Evolutionary conservation across 305 asterid genomes (phyloP).

Genomic region (Plantago lanceolata): DNA sequence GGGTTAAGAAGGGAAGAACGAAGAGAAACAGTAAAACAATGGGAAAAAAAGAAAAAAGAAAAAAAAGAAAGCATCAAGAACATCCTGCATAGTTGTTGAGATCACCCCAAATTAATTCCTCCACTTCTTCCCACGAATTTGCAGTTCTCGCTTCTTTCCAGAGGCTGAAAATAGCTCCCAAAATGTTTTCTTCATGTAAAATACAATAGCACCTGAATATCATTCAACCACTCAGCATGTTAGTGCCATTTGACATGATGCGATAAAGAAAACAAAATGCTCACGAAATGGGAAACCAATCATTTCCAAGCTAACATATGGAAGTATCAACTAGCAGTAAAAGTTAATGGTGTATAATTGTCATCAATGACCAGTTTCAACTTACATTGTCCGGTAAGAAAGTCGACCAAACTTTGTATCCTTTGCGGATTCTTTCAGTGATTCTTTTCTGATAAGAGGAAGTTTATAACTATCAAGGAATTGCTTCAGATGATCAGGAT

Average conservation of each 20-base stretch:
- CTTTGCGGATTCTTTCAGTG: constrained; percentile 27
- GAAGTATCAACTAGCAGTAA: constrained; percentile 5
- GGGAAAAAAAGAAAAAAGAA: no score
- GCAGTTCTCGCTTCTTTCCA: constrained; percentile 77
- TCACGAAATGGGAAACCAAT: not conserved
- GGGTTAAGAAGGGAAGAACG: not conserved
- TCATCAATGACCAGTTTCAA: constrained; percentile 21
- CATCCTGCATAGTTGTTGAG: constrained; percentile 47
- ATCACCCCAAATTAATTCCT: constrained; percentile 81
- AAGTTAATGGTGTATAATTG: not conserved
- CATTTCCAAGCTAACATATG: not conserved
- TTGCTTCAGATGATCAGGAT: constrained; percentile 55
- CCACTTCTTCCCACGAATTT: constrained; percentile 89
- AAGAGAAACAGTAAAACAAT: no score
- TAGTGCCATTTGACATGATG: not conserved
- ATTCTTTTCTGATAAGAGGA: constrained; percentile 47
- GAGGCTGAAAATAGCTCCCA: constrained; percentile 76
- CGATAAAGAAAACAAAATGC: not conserved
- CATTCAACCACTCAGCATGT: not conserved
- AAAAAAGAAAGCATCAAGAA: constrained; percentile 16
- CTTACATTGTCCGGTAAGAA: constrained; percentile 83
- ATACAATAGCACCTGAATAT: constrained; percentile 72
- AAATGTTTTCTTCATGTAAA: constrained; percentile 73
- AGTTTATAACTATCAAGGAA: constrained; percentile 72
- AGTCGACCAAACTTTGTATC: constrained; percentile 39